Evolutionary conservation across 352 stramenopile species (phyloP).

Genomic region (Phytophthora cryptogea): DNA sequence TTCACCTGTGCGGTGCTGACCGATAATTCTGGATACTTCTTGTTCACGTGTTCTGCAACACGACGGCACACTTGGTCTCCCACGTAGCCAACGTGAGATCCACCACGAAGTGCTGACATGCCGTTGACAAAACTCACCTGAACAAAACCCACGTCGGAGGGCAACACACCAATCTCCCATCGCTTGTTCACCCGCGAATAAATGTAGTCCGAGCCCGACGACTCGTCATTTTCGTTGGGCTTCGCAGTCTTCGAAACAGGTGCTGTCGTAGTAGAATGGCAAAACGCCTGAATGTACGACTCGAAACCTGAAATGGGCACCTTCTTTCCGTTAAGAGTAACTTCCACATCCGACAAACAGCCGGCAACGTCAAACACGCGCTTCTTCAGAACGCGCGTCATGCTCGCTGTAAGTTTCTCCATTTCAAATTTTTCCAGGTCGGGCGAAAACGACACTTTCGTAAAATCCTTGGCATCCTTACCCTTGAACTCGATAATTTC

Average conservation of each 20-base stretch:
- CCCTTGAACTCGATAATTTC: slow-evolving; percentile 81
- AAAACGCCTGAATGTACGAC: slow-evolving; percentile 95
- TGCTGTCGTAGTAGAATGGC: slow-evolving; percentile 54
- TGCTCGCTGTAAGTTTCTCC: slow-evolving; percentile 93
- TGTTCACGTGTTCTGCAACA: slow-evolving; percentile 95
- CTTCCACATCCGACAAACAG: slow-evolving; percentile 91
- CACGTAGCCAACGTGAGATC: slow-evolving; percentile 94
- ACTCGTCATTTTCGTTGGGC: slow-evolving; percentile 58
- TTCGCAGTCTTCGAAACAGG: slow-evolving; percentile 2
- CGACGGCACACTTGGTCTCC: slow-evolving; percentile 79
- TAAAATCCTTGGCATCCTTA: slow-evolving; percentile 92
- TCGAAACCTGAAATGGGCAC: slow-evolving; percentile 95
- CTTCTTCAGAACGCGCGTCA: slow-evolving; percentile 94
- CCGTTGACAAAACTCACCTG: slow-evolving; percentile 99
- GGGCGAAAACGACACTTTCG: slow-evolving; percentile 97
- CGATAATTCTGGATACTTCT: slow-evolving; percentile 94
- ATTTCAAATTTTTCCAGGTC: slow-evolving; percentile 98
- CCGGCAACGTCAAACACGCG: slow-evolving; percentile 99
- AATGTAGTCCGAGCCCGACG: slow-evolving; percentile 76
- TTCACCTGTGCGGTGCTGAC: slow-evolving; percentile 96
- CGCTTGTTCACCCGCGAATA: slow-evolving; percentile 94
- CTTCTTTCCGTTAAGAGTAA: slow-evolving; percentile 92
- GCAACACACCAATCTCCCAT: slow-evolving; percentile 95
- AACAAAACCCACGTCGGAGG: slow-evolving; percentile 92
- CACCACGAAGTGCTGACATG: slow-evolving; percentile 97